Conservation (phyloP, 805 yeast genomes). For the Yamadazyma ubonensis region DNA sequence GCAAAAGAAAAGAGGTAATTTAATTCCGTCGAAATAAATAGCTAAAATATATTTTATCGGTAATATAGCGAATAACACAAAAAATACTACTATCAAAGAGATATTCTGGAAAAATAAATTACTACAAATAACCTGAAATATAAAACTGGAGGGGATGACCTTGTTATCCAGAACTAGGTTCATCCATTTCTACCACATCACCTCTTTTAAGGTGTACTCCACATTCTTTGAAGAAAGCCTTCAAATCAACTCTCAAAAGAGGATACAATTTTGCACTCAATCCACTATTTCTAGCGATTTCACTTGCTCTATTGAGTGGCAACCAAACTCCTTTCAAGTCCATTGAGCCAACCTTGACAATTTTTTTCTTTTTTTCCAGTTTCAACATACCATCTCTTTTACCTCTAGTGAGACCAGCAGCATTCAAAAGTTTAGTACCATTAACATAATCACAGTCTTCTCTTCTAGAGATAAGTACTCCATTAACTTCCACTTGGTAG, state of each 20-base stretch:
- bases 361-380: constrained; percentile 29
- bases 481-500: constrained; percentile 36
- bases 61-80: no score
- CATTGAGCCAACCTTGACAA: constrained; percentile 39
- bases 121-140: no score
- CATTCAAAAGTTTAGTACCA: constrained; percentile 40
- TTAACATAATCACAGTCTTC: constrained; percentile 35
- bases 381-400: constrained; percentile 41
- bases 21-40: constrained; percentile 21
- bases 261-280: constrained; percentile 33
- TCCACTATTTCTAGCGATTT: constrained; percentile 42
- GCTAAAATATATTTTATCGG: no score
- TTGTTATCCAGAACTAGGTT: not conserved
- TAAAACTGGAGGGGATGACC: no score
- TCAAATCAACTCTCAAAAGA: constrained; percentile 31
- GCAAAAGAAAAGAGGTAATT: constrained; percentile 68
- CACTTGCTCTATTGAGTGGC: constrained; percentile 39
- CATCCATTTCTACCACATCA: constrained; percentile 6
- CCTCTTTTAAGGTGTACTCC: constrained; percentile 25
- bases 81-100: no score
- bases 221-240: constrained; percentile 23
- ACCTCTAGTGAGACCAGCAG: constrained; percentile 41
- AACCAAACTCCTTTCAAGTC: constrained; percentile 43
- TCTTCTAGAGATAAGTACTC: constrained; percentile 34
- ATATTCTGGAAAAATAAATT: no score